Percentiles rank a stretch among this genome's conserved stretches.
Conservation (phyloP, 331 rosid species). For the Rhamnella rubrinervis region DNA sequence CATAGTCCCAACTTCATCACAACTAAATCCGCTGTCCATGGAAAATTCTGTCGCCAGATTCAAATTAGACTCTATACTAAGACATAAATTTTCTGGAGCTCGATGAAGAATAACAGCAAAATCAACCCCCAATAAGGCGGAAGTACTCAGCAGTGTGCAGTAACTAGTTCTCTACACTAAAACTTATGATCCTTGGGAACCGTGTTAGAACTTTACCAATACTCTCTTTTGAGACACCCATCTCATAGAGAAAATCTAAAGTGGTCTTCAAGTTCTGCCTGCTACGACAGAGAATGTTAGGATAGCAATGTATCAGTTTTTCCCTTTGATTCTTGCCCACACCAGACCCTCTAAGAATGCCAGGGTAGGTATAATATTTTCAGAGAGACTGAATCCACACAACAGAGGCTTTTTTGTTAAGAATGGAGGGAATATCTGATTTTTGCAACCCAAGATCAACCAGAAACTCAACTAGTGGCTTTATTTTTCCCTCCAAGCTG, state of each 20-base stretch:
- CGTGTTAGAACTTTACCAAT: constrained; percentile 84
- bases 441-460: constrained; percentile 83
- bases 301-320: constrained; percentile 76
- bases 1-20: constrained; percentile 76
- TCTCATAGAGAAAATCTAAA: constrained; percentile 55
- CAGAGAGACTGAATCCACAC: constrained; percentile 85
- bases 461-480: constrained; percentile 86
- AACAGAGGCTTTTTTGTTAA: constrained; percentile 81
- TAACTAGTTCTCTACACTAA: constrained; percentile 80
- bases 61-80: constrained; percentile 72
- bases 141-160: constrained; percentile 78
- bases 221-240: constrained; percentile 65
- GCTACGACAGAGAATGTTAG: constrained; percentile 75
- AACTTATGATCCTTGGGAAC: constrained; percentile 67
- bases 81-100: constrained; percentile 74
- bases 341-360: constrained; percentile 71
- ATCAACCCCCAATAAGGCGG: constrained; percentile 69
- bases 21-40: constrained; percentile 66
- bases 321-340: constrained; percentile 90
- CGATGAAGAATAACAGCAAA: constrained; percentile 59
- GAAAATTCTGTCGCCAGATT: constrained; percentile 80
- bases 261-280: constrained; percentile 65
- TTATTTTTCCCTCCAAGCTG: constrained; percentile 85
- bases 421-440: constrained; percentile 60
- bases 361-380: constrained; percentile 85